A percentile compares a stretch with the other conserved stretches of the same genome.
phyloP scores from a whole-genome alignment of 768 basidiomycete genomes.

The Plicaturopsis crispa region DNA sequence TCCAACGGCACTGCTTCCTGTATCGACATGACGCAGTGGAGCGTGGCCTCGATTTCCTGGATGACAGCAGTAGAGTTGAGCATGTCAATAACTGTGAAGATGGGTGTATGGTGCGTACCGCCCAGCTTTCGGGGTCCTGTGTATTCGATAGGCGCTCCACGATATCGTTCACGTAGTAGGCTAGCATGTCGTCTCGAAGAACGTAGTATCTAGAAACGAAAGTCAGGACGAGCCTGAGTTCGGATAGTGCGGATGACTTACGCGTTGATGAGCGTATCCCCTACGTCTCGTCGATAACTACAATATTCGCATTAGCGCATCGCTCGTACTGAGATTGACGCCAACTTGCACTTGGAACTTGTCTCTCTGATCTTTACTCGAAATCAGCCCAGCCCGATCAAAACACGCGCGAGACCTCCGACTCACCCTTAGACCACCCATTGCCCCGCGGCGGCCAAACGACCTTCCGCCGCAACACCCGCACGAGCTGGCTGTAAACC shows the following conservation, averaged over 20 bases:
- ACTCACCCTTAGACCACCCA: slow-evolving; percentile 66
- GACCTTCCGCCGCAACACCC: slow-evolving; percentile 63
- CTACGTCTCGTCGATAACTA: slow-evolving; percentile 80
- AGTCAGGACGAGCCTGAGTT: neutral
- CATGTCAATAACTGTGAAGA: neutral
- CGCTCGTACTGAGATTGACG: no score
- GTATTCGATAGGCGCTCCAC: slow-evolving; percentile 40
- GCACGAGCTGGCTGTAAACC: slow-evolving; percentile 75
- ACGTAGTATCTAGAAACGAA: slow-evolving; percentile 65
- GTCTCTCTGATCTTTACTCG: slow-evolving; percentile 60
- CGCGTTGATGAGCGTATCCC: slow-evolving; percentile 86
- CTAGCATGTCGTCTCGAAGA: slow-evolving; percentile 77
- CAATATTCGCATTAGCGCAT: slow-evolving; percentile 4
- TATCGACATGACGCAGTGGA: slow-evolving; percentile 81
- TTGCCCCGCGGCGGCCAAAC: slow-evolving; percentile 53
- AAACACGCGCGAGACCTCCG: neutral
- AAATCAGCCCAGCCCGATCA: slow-evolving; percentile 4
- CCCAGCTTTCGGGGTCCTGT: slow-evolving; percentile 54
- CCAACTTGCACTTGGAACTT: slow-evolving; percentile 67
- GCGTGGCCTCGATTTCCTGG: slow-evolving; percentile 78
- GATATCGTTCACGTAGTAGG: slow-evolving; percentile 58
- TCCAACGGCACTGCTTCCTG: slow-evolving; percentile 75
- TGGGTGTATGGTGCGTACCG: slow-evolving; percentile 38
- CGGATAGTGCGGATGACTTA: slow-evolving; percentile 26
- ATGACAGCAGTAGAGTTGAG: neutral